Percentiles rank a stretch among this genome's conserved stretches.
Conservation (phyloP, 495 filamentous ascomycete species). For the Paragyromitra xinjiangensis region DNA sequence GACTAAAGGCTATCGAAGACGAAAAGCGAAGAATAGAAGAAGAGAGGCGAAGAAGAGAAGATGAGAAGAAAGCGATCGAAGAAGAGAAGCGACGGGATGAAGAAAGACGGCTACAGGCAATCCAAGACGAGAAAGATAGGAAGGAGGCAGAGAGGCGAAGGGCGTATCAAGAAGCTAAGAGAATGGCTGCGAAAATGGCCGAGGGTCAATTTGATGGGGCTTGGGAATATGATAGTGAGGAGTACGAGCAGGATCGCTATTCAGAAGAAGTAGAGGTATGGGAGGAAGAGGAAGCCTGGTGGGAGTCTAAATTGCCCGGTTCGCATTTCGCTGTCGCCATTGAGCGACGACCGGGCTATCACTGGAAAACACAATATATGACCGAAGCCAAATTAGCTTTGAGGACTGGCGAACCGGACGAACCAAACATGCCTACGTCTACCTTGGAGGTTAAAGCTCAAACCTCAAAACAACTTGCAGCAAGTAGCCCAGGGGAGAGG, state of each 20-base stretch:
- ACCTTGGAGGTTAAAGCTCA: not conserved
- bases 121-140: conserved; percentile 25
- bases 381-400: conserved; percentile 27
- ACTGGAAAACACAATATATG: conserved; percentile 40
- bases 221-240: conserved; percentile 39
- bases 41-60: conserved; percentile 30
- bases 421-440: not conserved
- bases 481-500: not conserved
- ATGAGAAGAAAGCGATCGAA: conserved; percentile 24
- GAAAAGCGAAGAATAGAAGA: conserved; percentile 21
- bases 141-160: conserved; percentile 36
- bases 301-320: conserved; percentile 29
- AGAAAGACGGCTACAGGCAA: conserved; percentile 11
- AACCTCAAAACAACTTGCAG: not conserved
- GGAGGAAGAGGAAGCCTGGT: conserved; percentile 10
- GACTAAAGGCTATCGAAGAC: conserved; percentile 30
- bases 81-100: conserved; percentile 12
- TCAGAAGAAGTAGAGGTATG: not conserved
- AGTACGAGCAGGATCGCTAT: conserved; percentile 20
- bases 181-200: conserved; percentile 41
- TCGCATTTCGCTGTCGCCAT: conserved; percentile 38
- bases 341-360: conserved; percentile 26
- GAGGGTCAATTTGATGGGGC: conserved; percentile 25
- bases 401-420: not conserved
- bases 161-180: conserved; percentile 48